Evolutionary conservation across 1,284 basidiomycete genomes (phyloP).

Genomic region (Rhizoctonia solani): DNA sequence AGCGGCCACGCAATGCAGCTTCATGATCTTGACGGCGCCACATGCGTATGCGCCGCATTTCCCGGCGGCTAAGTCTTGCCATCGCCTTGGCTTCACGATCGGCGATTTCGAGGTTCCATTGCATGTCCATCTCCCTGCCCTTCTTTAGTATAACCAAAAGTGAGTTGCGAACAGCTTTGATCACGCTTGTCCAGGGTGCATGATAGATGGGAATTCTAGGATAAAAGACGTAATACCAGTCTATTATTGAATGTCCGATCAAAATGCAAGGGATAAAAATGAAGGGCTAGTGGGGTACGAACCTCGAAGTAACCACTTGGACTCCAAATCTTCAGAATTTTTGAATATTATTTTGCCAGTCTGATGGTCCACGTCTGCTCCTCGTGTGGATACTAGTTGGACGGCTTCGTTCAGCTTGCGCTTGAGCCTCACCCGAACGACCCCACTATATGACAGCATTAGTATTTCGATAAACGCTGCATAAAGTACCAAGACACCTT

Average conservation of each 20-base stretch:
- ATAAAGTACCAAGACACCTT: not conserved
- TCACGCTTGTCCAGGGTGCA: constrained; percentile 5
- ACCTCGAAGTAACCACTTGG: constrained; percentile 16
- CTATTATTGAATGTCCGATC: not conserved
- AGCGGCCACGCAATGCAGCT: not conserved
- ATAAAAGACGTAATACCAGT: constrained; percentile 23
- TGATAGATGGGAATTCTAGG: constrained; percentile 4
- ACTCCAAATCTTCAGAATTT: not conserved
- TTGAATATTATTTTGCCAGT: not conserved
- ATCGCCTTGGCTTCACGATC: constrained; percentile 4
- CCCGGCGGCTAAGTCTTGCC: not conserved
- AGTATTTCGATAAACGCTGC: not conserved
- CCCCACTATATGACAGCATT: not conserved
- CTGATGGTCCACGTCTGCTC: not conserved
- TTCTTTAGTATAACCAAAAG: not conserved
- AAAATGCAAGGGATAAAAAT: not conserved
- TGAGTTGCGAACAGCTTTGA: constrained; percentile 3
- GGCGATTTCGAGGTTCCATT: constrained; percentile 12
- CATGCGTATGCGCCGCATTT: constrained; percentile 22
- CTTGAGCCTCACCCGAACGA: constrained; percentile 1
- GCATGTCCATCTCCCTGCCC: not conserved
- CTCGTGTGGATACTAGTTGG: constrained; percentile 8
- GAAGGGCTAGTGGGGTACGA: not conserved
- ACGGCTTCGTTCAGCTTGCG: constrained; percentile 9
- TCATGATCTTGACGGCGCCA: constrained; percentile 22